These are phyloP conservation scores for Cardamine chenopodiifolia DNA, from an alignment of 345 rosid species.

Conservation along the genomic window DNA sequence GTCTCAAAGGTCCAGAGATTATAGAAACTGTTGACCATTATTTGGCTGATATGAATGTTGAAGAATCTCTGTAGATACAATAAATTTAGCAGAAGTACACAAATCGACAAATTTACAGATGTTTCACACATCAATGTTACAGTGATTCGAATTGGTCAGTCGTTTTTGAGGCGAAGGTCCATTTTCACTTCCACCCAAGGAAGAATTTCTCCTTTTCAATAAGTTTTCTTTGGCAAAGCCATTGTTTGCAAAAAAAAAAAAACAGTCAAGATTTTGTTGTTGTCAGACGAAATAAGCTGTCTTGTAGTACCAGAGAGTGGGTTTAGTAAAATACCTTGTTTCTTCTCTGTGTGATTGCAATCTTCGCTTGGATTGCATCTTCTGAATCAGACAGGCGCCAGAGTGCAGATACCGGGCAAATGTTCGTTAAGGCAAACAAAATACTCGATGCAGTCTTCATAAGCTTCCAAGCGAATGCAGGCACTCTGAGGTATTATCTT, in stretches of 20 bases:
- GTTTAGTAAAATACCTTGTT: conserved; percentile 35
- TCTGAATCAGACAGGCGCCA: conserved; percentile 96
- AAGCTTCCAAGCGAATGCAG: conserved; percentile 86
- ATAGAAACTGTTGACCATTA: conserved; percentile 10
- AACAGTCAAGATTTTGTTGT: background rate
- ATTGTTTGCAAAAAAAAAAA: conserved; percentile 8
- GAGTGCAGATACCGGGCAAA: conserved; percentile 87
- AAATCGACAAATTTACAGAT: conserved; percentile 30
- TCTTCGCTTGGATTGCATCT: conserved; percentile 63
- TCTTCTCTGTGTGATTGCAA: conserved; percentile 35
- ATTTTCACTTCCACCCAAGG: conserved; percentile 38
- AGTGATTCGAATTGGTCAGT: conserved; percentile 29
- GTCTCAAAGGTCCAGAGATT: conserved; percentile 19
- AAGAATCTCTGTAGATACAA: conserved; percentile 28
- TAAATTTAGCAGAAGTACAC: conserved; percentile 16
- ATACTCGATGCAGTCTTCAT: conserved; percentile 88
- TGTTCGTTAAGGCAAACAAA: conserved; percentile 96
- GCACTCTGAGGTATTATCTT: conserved; percentile 95
- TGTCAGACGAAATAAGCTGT: background rate
- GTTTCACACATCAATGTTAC: conserved; percentile 39
- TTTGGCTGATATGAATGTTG: conserved; percentile 25
- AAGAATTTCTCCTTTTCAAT: conserved; percentile 39
- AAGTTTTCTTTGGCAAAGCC: conserved; percentile 29
- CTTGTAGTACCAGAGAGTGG: background rate
- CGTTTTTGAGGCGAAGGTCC: conserved; percentile 35